A percentile compares a stretch with the other conserved stretches of the same genome.
Evolutionary conservation across 768 basidiomycete genomes (phyloP).

Genomic region (Boletus vermiculosoides): DNA sequence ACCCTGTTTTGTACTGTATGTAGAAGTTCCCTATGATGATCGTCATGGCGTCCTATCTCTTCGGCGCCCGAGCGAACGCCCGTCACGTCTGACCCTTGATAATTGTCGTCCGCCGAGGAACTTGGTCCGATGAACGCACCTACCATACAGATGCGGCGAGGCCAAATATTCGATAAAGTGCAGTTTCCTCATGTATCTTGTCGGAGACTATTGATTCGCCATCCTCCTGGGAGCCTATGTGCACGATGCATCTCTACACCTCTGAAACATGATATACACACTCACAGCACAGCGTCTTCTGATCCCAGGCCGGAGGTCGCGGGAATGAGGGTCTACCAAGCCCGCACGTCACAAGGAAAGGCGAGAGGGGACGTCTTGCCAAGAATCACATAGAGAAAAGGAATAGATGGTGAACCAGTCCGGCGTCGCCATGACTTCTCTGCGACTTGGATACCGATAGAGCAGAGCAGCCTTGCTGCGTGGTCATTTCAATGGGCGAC

Average conservation of each 20-base stretch:
- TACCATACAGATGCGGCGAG: not conserved
- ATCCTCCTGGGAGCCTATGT: not conserved
- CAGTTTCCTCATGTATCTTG: not conserved
- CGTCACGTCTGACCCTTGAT: conserved; percentile 3
- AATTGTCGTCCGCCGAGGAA: conserved; percentile 1
- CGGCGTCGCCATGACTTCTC: not conserved
- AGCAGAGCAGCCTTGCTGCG: not conserved
- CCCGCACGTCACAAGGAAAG: not conserved
- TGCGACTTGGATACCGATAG: not conserved
- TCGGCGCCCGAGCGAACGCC: not conserved
- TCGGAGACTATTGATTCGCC: not conserved
- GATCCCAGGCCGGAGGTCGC: conserved; percentile 1
- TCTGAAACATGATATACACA: conserved; percentile 8
- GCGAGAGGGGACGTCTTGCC: not conserved
- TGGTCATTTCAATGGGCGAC: not conserved
- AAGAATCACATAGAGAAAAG: not conserved
- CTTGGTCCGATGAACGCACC: conserved; percentile 11
- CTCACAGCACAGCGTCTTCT: not conserved
- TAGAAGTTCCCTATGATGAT: not conserved
- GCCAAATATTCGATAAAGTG: not conserved
- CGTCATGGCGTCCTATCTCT: not conserved
- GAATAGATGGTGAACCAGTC: too few species aligned
- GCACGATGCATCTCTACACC: not conserved
- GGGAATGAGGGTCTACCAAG: not conserved
- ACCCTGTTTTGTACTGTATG: conserved; percentile 14